Conservation (phyloP, 2,329 filamentous ascomycete genomes). For the Colletotrichum sp. region DNA sequence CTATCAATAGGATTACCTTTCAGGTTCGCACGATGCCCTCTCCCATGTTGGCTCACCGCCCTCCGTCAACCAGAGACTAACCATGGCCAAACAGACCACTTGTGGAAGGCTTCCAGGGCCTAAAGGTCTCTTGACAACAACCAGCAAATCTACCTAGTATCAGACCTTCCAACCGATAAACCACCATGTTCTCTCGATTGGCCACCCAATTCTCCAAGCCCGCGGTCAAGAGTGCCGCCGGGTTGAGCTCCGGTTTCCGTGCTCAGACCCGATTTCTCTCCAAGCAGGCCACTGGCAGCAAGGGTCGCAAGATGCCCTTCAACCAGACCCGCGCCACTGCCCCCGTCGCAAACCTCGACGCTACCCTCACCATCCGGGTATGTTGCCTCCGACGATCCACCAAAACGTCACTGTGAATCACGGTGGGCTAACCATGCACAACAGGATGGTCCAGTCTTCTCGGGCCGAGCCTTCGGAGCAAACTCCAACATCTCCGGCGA, state of each 20-base stretch:
- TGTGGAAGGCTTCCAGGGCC: conserved; percentile 56
- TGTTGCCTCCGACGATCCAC: conserved; percentile 29
- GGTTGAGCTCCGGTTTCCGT: conserved; percentile 32
- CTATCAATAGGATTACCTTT: conserved; percentile 71
- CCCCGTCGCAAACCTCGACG: conserved; percentile 74
- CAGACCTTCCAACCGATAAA: neutral
- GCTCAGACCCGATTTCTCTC: conserved; percentile 41
- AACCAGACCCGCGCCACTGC: conserved; percentile 62
- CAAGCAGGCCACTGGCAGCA: conserved; percentile 61
- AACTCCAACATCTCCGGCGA: conserved; percentile 97
- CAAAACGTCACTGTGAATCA: neutral
- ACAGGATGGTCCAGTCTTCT: conserved; percentile 92
- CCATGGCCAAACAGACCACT: conserved; percentile 47
- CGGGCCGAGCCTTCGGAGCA: conserved; percentile 94
- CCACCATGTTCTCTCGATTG: conserved; percentile 65
- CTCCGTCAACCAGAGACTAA: conserved; percentile 28
- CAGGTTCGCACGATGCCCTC: conserved; percentile 57
- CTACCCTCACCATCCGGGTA: conserved; percentile 94
- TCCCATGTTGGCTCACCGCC: conserved; percentile 45
- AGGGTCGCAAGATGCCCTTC: conserved; percentile 69
- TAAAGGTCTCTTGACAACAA: conserved; percentile 36
- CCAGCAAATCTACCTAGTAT: neutral
- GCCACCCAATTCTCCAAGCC: conserved; percentile 57
- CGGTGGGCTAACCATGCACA: conserved; percentile 22
- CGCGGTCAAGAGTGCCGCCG: conserved; percentile 48